Evolutionary conservation across 257 asterid species (phyloP).

Genomic region (Verbena officinalis): DNA sequence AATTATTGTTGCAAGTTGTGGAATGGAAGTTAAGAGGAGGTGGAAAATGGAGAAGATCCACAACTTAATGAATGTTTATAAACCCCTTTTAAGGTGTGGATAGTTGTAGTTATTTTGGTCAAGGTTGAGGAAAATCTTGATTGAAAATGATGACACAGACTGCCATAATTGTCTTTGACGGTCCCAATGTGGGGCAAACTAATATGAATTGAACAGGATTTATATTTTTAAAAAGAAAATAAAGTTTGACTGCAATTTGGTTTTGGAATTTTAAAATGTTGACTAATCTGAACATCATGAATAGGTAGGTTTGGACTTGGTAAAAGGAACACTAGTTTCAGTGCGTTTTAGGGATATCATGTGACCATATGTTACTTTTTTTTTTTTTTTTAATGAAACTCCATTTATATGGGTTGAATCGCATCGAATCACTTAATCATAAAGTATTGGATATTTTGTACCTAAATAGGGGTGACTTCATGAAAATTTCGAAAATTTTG

Average conservation of each 20-base stretch:
- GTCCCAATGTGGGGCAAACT: constrained; percentile 34
- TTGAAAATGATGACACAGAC: constrained; percentile 40
- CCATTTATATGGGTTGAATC: no score
- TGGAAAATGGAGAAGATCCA: constrained; percentile 6
- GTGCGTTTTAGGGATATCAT: no score
- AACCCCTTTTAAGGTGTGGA: constrained; percentile 31
- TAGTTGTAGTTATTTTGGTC: constrained; percentile 42
- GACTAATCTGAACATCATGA: constrained; percentile 24
- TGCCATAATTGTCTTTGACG: constrained; percentile 22
- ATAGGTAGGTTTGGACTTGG: neutral
- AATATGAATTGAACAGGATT: constrained; percentile 6
- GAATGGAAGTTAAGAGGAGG: neutral
- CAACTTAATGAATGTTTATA: constrained; percentile 7
- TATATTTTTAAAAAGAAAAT: constrained; percentile 10
- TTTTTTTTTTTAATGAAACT: no score
- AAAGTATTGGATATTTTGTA: no score
- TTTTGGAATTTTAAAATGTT: constrained; percentile 9
- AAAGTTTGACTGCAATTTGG: constrained; percentile 37
- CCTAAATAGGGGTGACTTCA: no score
- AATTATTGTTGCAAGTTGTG: no score
- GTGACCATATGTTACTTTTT: neutral
- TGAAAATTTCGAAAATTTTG: no score
- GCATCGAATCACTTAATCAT: no score
- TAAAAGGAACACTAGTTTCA: no score
- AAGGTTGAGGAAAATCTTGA: constrained; percentile 45